These are phyloP conservation scores for Aspergillus flavus DNA, from an alignment of 2,329 filamentous ascomycete species.

Conservation along the genomic window DNA sequence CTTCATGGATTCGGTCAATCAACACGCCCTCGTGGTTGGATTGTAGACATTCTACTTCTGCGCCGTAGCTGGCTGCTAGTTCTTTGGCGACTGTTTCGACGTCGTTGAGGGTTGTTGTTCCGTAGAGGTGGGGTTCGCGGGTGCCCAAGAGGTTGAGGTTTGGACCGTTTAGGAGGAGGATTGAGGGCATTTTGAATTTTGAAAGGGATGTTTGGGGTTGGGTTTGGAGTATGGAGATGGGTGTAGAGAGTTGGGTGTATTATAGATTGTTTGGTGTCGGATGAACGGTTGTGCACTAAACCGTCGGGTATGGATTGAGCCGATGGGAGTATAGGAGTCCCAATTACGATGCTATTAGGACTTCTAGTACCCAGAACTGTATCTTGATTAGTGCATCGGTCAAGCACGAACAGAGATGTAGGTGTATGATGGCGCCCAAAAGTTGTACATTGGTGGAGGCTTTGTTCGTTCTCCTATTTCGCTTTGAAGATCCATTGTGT, in stretches of 20 bases:
- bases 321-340: not conserved
- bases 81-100: not conserved
- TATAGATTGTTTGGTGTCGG: not conserved
- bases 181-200: not conserved
- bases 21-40: not conserved
- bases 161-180: not conserved
- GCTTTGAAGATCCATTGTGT: too few relatives aligned
- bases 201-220: fast-evolving
- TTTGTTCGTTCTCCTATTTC: too few relatives aligned
- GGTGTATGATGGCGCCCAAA: too few relatives aligned
- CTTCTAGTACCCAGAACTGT: too few relatives aligned
- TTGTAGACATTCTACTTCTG: not conserved
- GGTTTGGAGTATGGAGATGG: not conserved
- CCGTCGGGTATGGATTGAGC: not conserved
- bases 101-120: not conserved
- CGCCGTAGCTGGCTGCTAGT: not conserved
- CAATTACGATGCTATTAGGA: too few relatives aligned
- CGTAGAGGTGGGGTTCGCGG: not conserved
- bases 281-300: not conserved
- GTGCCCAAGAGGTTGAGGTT: not conserved
- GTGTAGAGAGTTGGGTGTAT: not conserved
- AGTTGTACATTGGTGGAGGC: too few relatives aligned
- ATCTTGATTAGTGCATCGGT: too few relatives aligned
- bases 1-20: not conserved
- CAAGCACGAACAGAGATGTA: too few relatives aligned